Evolutionary conservation across 768 basidiomycete species (phyloP), one percentile per base, ranked within the genome.

Genomic region (Roridomyces roridus): DNA sequence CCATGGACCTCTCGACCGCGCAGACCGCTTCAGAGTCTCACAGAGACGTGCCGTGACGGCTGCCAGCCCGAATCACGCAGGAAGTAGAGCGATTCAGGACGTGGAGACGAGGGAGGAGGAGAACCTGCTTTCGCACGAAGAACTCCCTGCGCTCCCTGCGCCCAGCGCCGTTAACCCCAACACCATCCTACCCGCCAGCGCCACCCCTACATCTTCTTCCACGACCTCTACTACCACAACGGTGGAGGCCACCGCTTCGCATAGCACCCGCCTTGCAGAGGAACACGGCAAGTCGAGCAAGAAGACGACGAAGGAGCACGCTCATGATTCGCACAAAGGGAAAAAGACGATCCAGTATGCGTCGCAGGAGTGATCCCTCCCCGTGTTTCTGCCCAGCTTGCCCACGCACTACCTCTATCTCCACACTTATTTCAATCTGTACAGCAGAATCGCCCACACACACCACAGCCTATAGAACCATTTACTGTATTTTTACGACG

Each of bases 91-190:
- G 34, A 42, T 21, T 29, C 31, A 26, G 20, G 31, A 23, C 10
- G 3, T 44, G 15, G 42, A 57, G 23, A 31, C 46, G n/a, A 39
- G 51, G 41, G 47, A 53, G 42, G 53, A 48, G 41, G 47, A 53
- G 42, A 57, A 48, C 17, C 25, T 62, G 12, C 60, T 62, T 39
- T 62, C 60, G 28, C 60, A 62, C 41, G 40, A 60, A 20, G 48
- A 62, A 31, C 24, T 44, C 18, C 31, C 31, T 34, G 51, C 17
- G 24, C 54, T 54, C 14, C 11, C 44, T 18, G 46, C 17, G 17
- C 28, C 28, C 31, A 11, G 4, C 26, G 20, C n/a, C 37, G 5
- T 11, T 53, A 23, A 34, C 29, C 29, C 10, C 29, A 41, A 17
- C 53, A 28, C 6, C 43, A 21, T 26, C 45, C 23, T 21, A 5